Base-by-base conservation (phyloP, 2,329 filamentous ascomycete genomes). In the Tolypocladium capitatum region DNA sequence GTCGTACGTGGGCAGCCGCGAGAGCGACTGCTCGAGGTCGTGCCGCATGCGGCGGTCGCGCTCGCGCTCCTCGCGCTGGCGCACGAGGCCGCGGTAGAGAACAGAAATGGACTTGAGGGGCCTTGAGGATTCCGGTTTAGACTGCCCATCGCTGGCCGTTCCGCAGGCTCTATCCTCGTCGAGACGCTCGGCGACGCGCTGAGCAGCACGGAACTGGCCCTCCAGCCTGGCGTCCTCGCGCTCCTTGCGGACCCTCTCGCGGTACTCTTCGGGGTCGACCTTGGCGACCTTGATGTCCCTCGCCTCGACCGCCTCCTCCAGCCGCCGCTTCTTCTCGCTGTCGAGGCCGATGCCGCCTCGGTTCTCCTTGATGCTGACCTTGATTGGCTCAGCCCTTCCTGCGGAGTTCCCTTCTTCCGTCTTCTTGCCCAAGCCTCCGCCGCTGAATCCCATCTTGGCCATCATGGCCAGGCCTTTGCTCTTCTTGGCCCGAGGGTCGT, bases 401-500 rank as follows among this genome's bases (percentile, higher is more conserved):
- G 51, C 43, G 13, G 56, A 58, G n/a, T 60, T 51, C 27, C 67
- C 65, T 9, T 68, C 67, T n/a, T 72, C 69, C 55, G 76, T 80
- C 52, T 62, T 62, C 48, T 64, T 68, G 1, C 92, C 92, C 3
- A 97, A 70, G 0, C 81, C 75, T 33, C 79, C 80, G 24, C 90
- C 89, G 49, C 80, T 83, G 69, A 94, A 98, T 1, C 92, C 92
- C 74, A 98, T 86, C 65, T 87, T 91, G 21, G 87, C 84, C 90
- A 98, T 95, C 88, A 98, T 96, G 54, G 86, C 81, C 52, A 94
- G 80, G 1, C 91, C 92, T 62, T 96, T 97, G 68, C 83, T 94
- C 56, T 75, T 76, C 45, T 78, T 74, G 16, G 75, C 68, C 16
- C 64, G 64, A 6, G 70, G 65, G 35, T 68, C 62, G 20, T 81